Base-by-base conservation (phyloP, 164 flowering plant species). In the Protea cynaroides region DNA sequence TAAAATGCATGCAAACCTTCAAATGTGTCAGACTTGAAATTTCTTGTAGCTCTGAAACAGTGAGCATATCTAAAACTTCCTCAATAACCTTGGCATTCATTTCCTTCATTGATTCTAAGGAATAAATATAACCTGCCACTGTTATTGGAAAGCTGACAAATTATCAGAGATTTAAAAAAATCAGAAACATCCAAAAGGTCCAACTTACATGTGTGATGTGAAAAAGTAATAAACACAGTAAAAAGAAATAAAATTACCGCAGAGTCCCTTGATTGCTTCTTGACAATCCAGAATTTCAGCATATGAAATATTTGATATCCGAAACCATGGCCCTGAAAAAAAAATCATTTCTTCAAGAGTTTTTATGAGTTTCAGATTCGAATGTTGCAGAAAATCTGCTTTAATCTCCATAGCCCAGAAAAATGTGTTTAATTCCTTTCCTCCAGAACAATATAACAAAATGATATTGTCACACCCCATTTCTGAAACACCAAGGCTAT, bases 281-380 rank as follows among this genome's bases (percentile, higher is more conserved):
- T 80, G 69, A 68, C 63, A 67, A 82, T 91, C 83, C 46, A 56
- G 59, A 67, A 94, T 79, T 74, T 94, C 98, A 47, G 80, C 76
- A 63, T 94, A 94, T 24, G 83, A 81, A 56, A 91, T 78, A 62
- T 64, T 79, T 19, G 84, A 84, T 70, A 83, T 60, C 74, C 89
- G 87, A 72, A 94, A 94, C 97, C 98, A 94, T 57, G 97, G 98
- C 58, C 98, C 98, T 91, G 68, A 59, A 52, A 64, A 9, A 67
- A n/a, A 65, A 38, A 75, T 38, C 14, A 8, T 14, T n/a, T n/a
- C n/a, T n/a, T n/a, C n/a, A n/a, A 29, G 34, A 29, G 34, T 3
- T 29, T 29, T 29, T 29, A 3, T 29, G 5, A 29, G 5, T 29
- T 29, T 5, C 0, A 29, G 2, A 29, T 0, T 29, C 34, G 4